Conservation (phyloP, 768 basidiomycete genomes). For the Kwoniella mangroviensis region DNA sequence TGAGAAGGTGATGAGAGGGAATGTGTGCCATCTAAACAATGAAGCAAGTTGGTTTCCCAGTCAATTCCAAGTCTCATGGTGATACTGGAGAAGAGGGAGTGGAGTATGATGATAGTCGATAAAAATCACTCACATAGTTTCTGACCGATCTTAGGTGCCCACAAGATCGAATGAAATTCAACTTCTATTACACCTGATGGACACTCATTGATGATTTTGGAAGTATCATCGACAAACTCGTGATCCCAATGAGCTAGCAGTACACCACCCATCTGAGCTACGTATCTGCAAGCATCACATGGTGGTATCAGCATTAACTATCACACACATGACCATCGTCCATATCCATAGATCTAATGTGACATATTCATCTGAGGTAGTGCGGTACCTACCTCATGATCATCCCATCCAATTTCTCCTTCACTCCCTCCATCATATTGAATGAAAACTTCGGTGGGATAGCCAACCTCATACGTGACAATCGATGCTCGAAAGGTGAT, state of each 20-base stretch:
- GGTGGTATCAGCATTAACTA: not conserved
- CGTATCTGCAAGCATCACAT: slow-evolving; percentile 66
- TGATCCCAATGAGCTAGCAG: slow-evolving; percentile 83
- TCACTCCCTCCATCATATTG: slow-evolving; percentile 73
- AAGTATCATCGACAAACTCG: slow-evolving; percentile 68
- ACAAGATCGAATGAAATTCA: slow-evolving; percentile 80
- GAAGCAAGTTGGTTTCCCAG: not conserved
- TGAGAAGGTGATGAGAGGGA: slow-evolving; percentile 91
- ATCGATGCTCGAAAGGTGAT: slow-evolving; percentile 66
- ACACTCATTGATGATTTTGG: slow-evolving; percentile 76
- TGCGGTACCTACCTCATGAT: slow-evolving; percentile 76
- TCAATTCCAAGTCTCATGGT: no score
- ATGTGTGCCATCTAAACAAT: slow-evolving; percentile 72
- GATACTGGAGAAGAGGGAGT: no score
- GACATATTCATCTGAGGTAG: not conserved
- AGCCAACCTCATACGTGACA: slow-evolving; percentile 65
- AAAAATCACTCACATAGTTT: slow-evolving; percentile 67
- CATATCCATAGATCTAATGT: not conserved
- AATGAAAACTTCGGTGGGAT: slow-evolving; percentile 80
- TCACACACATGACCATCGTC: not conserved
- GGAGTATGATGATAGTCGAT: no score
- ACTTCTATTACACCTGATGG: slow-evolving; percentile 79
- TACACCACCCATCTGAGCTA: slow-evolving; percentile 83
- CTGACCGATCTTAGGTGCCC: slow-evolving; percentile 84
- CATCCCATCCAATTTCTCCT: slow-evolving; percentile 92